Evolutionary conservation across 257 asterid species (phyloP).

Genomic region (Ligustrum vulgare): DNA sequence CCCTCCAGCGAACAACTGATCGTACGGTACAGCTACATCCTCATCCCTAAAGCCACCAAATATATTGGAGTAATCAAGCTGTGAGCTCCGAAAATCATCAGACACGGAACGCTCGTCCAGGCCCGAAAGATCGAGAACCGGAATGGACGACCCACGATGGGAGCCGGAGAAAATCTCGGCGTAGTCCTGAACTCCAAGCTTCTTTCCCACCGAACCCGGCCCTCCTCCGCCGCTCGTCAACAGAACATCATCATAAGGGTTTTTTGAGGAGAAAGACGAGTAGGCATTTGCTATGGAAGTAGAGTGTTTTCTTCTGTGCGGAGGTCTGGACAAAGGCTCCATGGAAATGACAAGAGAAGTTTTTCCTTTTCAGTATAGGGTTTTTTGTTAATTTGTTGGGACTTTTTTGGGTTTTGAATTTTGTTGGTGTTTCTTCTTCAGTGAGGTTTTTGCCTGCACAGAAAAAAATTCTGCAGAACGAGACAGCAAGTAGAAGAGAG

Average conservation of each 20-base stretch:
- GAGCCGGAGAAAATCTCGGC: slow-evolving; percentile 50
- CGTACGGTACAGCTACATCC: slow-evolving; percentile 50
- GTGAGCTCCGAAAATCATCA: slow-evolving; percentile 40
- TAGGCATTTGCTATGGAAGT: slow-evolving; percentile 29
- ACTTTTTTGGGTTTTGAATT: neutral
- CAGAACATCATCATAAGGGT: slow-evolving; percentile 74
- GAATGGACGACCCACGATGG: slow-evolving; percentile 58
- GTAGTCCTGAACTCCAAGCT: slow-evolving; percentile 53
- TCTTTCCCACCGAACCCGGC: slow-evolving; percentile 24
- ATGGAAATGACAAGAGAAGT: slow-evolving; percentile 29
- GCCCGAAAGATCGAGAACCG: slow-evolving; percentile 69
- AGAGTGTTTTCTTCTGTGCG: slow-evolving; percentile 54
- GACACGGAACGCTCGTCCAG: slow-evolving; percentile 47
- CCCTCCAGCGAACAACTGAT: slow-evolving; percentile 47
- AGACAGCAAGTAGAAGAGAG: slow-evolving; percentile 39
- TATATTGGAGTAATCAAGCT: slow-evolving; percentile 66
- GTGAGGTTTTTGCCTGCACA: slow-evolving; percentile 30
- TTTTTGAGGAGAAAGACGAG: slow-evolving; percentile 52
- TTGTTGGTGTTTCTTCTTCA: slow-evolving; percentile 10
- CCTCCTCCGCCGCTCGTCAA: slow-evolving; percentile 22
- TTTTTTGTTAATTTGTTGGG: slow-evolving; percentile 5
- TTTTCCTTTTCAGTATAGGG: slow-evolving; percentile 18
- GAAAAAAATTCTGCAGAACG: slow-evolving; percentile 32
- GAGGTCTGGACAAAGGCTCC: slow-evolving; percentile 70
- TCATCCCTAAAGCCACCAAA: slow-evolving; percentile 63